Conservation (phyloP, 768 basidiomycete species). For the Lactarius indigo region DNA sequence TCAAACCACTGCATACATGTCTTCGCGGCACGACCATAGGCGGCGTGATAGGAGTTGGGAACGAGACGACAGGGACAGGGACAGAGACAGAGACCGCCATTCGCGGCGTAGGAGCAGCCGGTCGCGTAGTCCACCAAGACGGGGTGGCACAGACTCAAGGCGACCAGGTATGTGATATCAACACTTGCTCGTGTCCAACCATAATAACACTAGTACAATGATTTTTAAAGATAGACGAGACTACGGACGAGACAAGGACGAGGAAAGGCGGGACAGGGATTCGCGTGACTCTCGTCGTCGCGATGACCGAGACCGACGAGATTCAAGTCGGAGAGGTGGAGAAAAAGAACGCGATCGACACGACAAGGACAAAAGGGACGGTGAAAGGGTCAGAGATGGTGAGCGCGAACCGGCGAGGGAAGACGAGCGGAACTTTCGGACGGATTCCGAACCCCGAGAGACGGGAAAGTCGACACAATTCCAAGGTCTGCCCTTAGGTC, state of each 20-base stretch:
- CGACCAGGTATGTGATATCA: constrained; percentile 18
- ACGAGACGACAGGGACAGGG: constrained; percentile 28
- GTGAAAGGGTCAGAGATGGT: constrained; percentile 40
- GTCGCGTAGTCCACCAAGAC: constrained; percentile 27
- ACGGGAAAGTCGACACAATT: constrained; percentile 20
- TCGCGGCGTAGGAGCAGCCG: constrained; percentile 26
- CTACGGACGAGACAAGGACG: constrained; percentile 20
- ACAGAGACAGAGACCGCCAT: constrained; percentile 23
- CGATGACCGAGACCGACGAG: constrained; percentile 29
- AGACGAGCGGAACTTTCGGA: constrained; percentile 37
- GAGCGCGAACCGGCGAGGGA: constrained; percentile 41
- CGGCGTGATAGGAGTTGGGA: constrained; percentile 33
- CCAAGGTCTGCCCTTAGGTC: constrained; percentile 2
- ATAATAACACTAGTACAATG: neutral
- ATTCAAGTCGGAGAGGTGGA: constrained; percentile 16
- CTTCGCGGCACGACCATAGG: constrained; percentile 33
- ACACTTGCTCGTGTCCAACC: neutral
- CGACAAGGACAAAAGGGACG: constrained; percentile 32
- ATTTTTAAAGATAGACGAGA: constrained; percentile 20
- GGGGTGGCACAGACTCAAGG: constrained; percentile 21
- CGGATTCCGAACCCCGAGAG: constrained; percentile 18
- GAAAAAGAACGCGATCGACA: constrained; percentile 27
- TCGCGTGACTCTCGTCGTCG: constrained; percentile 20
- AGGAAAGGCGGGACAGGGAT: constrained; percentile 25
- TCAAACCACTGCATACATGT: constrained; percentile 27